Evolutionary conservation across 495 filamentous ascomycete genomes (phyloP).

Genomic region (Penicillium paxilli): DNA sequence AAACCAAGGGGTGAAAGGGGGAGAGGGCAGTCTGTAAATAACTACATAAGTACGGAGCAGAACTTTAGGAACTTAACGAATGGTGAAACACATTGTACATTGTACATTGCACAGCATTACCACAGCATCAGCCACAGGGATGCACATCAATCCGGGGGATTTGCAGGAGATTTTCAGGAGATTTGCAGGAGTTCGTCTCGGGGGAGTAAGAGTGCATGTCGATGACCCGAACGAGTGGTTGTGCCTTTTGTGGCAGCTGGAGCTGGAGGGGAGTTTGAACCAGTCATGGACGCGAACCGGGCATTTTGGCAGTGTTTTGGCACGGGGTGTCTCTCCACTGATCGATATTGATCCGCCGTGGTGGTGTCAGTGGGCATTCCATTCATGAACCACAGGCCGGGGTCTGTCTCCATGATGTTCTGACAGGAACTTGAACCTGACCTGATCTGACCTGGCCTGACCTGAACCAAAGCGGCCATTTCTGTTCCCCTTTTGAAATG

Average conservation of each 20-base stretch:
- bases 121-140: no score
- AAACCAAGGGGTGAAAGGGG: neutral
- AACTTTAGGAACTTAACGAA: no score
- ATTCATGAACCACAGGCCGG: neutral
- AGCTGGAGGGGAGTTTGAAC: neutral
- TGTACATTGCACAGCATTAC: no score
- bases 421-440: constrained; percentile 2
- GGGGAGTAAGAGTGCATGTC: neutral
- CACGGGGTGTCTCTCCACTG: constrained; percentile 5
- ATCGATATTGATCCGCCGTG: constrained; percentile 23
- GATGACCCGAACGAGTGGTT: neutral
- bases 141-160: neutral
- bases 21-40: neutral
- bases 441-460: no score
- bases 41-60: neutral
- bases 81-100: neutral
- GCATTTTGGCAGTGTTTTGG: neutral
- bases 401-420: neutral
- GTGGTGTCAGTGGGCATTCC: constrained; percentile 11
- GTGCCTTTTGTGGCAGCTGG: no score
- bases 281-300: neutral
- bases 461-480: no score
- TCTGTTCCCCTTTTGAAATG: no score
- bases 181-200: neutral
- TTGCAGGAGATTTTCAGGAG: neutral